These are phyloP conservation scores for Mycosphaerelloides madeirae DNA, from an alignment of 2,329 filamentous ascomycete genomes.

Conservation along the genomic window DNA sequence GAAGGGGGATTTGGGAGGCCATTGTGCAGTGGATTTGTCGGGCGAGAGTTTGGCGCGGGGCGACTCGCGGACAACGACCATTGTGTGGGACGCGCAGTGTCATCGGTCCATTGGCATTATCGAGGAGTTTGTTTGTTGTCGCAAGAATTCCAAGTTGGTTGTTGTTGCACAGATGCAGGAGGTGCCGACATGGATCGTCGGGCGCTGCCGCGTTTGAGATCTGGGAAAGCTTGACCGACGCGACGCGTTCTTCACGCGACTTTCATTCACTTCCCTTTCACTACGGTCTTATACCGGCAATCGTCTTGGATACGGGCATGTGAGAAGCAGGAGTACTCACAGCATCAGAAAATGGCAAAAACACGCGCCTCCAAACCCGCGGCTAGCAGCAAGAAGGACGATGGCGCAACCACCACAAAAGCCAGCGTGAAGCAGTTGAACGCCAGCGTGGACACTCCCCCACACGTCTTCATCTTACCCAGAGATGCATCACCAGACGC, in stretches of 20 bases:
- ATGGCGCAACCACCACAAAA: constrained; percentile 8
- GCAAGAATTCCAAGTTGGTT: neutral
- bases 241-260: constrained; percentile 5
- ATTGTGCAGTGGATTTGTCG: constrained; percentile 43
- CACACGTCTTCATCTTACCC: constrained; percentile 56
- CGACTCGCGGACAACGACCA: constrained; percentile 47
- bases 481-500: constrained; percentile 48
- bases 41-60: constrained; percentile 42
- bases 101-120: neutral
- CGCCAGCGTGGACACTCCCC: constrained; percentile 38
- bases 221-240: constrained; percentile 6
- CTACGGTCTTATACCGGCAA: neutral
- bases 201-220: neutral
- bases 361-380: constrained; percentile 28
- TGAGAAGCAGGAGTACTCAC: constrained; percentile 1
- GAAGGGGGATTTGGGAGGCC: constrained; percentile 60
- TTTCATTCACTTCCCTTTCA: neutral
- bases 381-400: constrained; percentile 12
- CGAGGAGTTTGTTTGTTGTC: constrained; percentile 4
- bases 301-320: neutral
- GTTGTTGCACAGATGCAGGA: neutral
- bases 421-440: constrained; percentile 28
- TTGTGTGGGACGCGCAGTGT: constrained; percentile 7
- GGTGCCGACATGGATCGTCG: no score
- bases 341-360: constrained; percentile 17